These are phyloP conservation scores for Nematocida sp. DNA, from an alignment of 371 early-diverging fungal genomes.

Conservation along the genomic window DNA sequence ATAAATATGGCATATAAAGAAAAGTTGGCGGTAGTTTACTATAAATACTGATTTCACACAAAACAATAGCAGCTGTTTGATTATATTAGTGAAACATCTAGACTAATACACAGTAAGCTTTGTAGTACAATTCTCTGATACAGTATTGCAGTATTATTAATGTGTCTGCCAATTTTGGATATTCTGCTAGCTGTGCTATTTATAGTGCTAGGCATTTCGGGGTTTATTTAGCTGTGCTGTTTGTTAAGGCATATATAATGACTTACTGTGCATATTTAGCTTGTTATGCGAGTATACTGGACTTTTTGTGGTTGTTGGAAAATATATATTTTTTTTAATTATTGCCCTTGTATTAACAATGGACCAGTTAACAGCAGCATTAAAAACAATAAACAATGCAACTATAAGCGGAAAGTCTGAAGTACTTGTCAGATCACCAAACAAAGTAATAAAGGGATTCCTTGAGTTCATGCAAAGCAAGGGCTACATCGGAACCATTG, in stretches of 20 bases:
- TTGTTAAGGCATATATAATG: background rate
- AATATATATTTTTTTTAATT: slow-evolving; percentile 55
- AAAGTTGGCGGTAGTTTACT: no score
- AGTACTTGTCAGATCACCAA: slow-evolving; percentile 87
- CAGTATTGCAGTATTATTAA: no score
- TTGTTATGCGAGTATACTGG: background rate
- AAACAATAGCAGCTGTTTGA: no score
- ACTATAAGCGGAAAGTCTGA: slow-evolving; percentile 93
- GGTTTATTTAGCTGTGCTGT: no score
- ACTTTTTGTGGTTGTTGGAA: background rate
- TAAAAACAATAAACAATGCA: slow-evolving; percentile 96
- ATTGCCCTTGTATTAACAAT: slow-evolving; percentile 32
- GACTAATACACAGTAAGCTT: no score
- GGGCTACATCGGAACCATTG: slow-evolving; percentile 98
- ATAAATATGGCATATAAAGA: no score
- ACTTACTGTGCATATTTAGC: background rate
- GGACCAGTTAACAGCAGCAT: slow-evolving; percentile 66
- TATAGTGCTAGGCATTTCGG: no score
- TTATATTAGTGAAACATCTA: no score
- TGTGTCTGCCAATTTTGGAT: no score
- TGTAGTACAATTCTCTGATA: no score
- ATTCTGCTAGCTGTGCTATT: no score
- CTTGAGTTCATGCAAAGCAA: slow-evolving; percentile 94
- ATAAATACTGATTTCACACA: no score
- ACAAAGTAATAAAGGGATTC: slow-evolving; percentile 94